Evolutionary conservation across 2,329 filamentous ascomycete genomes (phyloP), one percentile per base, ranked within the genome.

Genomic region (Elsinoe necatrix): DNA sequence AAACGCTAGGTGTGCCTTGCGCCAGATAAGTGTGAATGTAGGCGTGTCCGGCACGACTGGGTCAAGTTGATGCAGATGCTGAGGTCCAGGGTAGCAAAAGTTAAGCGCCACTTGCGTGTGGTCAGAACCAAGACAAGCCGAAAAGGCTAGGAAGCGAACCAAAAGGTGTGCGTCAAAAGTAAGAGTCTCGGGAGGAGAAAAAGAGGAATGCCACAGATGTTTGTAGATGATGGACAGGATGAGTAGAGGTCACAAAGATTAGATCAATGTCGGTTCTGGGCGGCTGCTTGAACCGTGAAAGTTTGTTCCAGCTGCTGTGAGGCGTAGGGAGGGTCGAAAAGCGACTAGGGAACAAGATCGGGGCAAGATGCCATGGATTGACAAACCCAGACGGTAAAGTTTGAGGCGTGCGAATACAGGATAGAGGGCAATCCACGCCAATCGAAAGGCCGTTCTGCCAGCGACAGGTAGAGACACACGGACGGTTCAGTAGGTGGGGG

Each of bases 391-490:
- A 39, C 48, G 48, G 31, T 52, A 52, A 52, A 35, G 48, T 52
- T 52, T 52, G 29, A 35, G 48, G 48, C 39, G 48, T 39, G 48
- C 21, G 25, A 23, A 23, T 52, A 50, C 20, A 50, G 45, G 25
- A 31, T 31, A 31, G 45, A 31, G 25, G 45, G 12, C 23, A 34
- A 18, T 50, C 25, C 48, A 52, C 48, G 39, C 48, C 48, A 52
- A 52, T 52, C 48, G 25, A 16, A 1, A 21, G 29, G 8, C 11
- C 16, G 48, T 35, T 52, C 45, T 21, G 45, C 45, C 25, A 50
- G 48, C 39, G 48, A 35, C 48, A 52, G 48, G 48, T 16, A 52
- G 31, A 52, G 48, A 52, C 25, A 52, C 48, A 52, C 48, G 48
- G 48, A 35, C 48, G 48, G 48, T 52, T 21, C 37, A 52, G 27